phyloP scores from a whole-genome alignment of 495 filamentous ascomycete genomes.

The Tuber indicum region DNA sequence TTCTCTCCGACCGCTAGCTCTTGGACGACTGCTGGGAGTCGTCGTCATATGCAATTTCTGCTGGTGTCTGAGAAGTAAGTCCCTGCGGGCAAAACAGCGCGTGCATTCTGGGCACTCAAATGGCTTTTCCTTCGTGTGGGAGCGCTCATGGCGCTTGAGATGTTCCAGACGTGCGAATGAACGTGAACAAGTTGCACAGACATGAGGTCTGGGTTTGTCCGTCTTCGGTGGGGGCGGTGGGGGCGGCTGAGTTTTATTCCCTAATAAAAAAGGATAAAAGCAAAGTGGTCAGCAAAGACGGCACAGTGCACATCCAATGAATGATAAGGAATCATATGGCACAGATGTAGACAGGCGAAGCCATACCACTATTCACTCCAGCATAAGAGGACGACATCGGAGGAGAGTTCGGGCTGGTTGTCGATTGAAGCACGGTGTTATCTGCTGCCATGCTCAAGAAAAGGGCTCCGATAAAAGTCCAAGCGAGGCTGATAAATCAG shows the following conservation, averaged over 20 bases:
- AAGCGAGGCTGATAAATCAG: conserved; percentile 32
- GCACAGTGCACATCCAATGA: conserved; percentile 9
- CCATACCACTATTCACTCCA: conserved; percentile 38
- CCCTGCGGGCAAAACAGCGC: conserved; percentile 88
- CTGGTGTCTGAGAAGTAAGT: conserved; percentile 89
- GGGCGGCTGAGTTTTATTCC: conserved; percentile 31
- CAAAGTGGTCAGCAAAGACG: conserved; percentile 29
- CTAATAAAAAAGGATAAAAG: conserved; percentile 21
- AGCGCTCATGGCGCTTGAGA: conserved; percentile 95
- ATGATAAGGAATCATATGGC: conserved; percentile 24
- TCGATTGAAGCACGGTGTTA: conserved; percentile 33
- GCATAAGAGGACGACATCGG: conserved; percentile 34
- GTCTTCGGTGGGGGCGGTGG: conserved; percentile 62
- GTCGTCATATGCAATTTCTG: conserved; percentile 99
- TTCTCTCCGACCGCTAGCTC: conserved; percentile 78
- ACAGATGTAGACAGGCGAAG: conserved; percentile 28
- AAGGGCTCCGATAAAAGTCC: conserved; percentile 19
- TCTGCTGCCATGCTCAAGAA: conserved; percentile 37
- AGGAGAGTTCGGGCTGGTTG: conserved; percentile 28
- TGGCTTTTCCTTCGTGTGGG: conserved; percentile 98
- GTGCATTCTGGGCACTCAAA: conserved; percentile 97
- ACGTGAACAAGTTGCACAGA: conserved; percentile 85
- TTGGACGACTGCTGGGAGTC: conserved; percentile 77
- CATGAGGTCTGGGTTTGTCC: conserved; percentile 93
- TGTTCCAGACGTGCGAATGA: conserved; percentile 96